Conservation (phyloP, 176 grass and related monocot species). For the Neostapfia colusana region DNA sequence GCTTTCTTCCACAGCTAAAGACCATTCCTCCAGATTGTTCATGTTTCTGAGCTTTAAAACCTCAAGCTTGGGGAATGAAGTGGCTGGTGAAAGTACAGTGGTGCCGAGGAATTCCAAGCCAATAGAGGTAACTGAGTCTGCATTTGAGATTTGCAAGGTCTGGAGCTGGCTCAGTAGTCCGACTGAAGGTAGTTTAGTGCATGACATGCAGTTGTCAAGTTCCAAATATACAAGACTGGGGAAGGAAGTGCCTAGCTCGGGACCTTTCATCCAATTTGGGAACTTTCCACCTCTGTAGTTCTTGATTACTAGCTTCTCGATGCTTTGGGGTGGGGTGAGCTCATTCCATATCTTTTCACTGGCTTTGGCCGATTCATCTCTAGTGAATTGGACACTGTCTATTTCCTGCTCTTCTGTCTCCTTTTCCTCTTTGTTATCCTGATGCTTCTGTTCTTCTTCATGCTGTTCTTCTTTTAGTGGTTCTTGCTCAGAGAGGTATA, state of each 20-base stretch:
- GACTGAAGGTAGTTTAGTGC: conserved; percentile 58
- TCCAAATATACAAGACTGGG: conserved; percentile 54
- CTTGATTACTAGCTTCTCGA: conserved; percentile 64
- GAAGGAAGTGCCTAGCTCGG: conserved; percentile 58
- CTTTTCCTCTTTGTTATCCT: conserved; percentile 31
- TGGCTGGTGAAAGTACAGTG: conserved; percentile 36
- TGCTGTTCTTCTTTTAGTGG: conserved; percentile 28
- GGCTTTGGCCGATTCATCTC: conserved; percentile 46
- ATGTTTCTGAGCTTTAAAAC: conserved; percentile 61
- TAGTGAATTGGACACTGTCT: conserved; percentile 14
- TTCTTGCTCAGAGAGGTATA: conserved; percentile 58
- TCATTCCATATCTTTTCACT: conserved; percentile 76
- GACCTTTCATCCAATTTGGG: conserved; percentile 61
- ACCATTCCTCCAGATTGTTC: conserved; percentile 75
- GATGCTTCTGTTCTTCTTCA: conserved; percentile 16
- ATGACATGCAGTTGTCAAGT: conserved; percentile 57
- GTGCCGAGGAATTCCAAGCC: conserved; percentile 66
- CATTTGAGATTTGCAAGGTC: conserved; percentile 59
- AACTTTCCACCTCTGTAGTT: conserved; percentile 61
- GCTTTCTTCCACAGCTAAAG: conserved; percentile 46
- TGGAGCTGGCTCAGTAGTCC: conserved; percentile 68
- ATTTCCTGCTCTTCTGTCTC: conserved; percentile 35
- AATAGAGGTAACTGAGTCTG: conserved; percentile 55
- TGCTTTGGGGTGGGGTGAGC: conserved; percentile 53
- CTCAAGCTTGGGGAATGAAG: conserved; percentile 69